Evolutionary conservation across 768 basidiomycete species (phyloP).

Genomic region (Tephrocybe sp.): DNA sequence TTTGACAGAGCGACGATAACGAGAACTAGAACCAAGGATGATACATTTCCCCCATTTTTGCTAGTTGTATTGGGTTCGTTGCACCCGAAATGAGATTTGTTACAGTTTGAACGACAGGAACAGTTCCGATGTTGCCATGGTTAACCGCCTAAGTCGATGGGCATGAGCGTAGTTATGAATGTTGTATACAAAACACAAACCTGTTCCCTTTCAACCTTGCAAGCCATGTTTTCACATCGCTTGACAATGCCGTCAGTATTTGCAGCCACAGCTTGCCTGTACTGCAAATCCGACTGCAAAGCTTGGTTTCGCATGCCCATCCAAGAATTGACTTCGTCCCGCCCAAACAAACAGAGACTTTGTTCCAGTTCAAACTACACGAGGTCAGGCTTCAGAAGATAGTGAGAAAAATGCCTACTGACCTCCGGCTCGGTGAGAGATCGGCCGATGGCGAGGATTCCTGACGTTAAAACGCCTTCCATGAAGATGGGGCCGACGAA

Average conservation of each 20-base stretch:
- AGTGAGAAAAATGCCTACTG: constrained; percentile 16
- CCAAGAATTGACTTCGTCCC: constrained; percentile 90
- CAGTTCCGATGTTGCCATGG: constrained; percentile 34
- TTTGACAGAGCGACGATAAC: constrained; percentile 11
- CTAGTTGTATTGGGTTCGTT: constrained; percentile 81
- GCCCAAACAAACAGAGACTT: constrained; percentile 84
- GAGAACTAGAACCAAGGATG: constrained; percentile 75
- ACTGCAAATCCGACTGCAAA: constrained; percentile 54
- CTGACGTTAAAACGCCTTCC: constrained; percentile 84
- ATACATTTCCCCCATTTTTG: constrained; percentile 82
- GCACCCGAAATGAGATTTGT: constrained; percentile 81
- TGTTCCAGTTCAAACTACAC: constrained; percentile 86
- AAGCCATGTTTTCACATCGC: constrained; percentile 79
- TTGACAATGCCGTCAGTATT: constrained; percentile 72
- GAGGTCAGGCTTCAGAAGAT: constrained; percentile 1
- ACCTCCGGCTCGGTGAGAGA: constrained; percentile 92
- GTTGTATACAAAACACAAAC: constrained; percentile 33
- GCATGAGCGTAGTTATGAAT: background rate
- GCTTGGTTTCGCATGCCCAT: constrained; percentile 55
- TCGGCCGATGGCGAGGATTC: constrained; percentile 88
- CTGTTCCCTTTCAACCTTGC: constrained; percentile 83
- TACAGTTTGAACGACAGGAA: constrained; percentile 76
- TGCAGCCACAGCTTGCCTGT: constrained; percentile 52
- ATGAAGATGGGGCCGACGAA: constrained; percentile 87
- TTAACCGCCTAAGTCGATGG: constrained; percentile 31